Conservation (phyloP, 1,284 basidiomycete genomes). For the Spongispora temasekensis region DNA sequence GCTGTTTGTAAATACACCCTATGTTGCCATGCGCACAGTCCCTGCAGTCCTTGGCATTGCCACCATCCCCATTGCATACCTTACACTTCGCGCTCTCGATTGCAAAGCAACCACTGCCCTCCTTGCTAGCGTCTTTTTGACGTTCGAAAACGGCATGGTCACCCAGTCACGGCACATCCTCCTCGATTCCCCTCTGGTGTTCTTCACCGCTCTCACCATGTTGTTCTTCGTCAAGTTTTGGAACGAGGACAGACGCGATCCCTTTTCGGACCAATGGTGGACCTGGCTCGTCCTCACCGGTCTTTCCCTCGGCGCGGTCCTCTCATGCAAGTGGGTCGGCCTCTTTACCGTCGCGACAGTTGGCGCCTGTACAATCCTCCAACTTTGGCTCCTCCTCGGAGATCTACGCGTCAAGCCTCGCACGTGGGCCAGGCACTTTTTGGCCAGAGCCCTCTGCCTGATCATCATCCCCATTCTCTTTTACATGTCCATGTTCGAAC, state of each 20-base stretch:
- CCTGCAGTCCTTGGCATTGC: conserved; percentile 90
- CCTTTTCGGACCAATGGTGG: conserved; percentile 93
- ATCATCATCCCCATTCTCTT: conserved; percentile 84
- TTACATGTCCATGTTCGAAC: conserved; percentile 95
- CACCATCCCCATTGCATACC: conserved; percentile 89
- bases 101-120: conserved; percentile 89
- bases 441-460: conserved; percentile 86
- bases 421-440: conserved; percentile 82
- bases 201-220: conserved; percentile 92
- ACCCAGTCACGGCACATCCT: conserved; percentile 97
- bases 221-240: conserved; percentile 91
- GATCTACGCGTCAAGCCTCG: conserved; percentile 80
- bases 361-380: conserved; percentile 82
- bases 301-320: conserved; percentile 86
- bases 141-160: conserved; percentile 95
- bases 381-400: conserved; percentile 91
- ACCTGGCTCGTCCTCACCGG: conserved; percentile 89
- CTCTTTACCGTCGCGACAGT: conserved; percentile 98
- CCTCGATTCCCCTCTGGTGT: conserved; percentile 95
- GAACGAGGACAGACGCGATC: conserved; percentile 82
- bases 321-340: conserved; percentile 98
- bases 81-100: conserved; percentile 91
- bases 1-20: conserved; percentile 86
- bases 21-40: conserved; percentile 93
- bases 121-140: conserved; percentile 88